Conservation (phyloP, 805 yeast genomes). For the Nakazawaea holstii region DNA sequence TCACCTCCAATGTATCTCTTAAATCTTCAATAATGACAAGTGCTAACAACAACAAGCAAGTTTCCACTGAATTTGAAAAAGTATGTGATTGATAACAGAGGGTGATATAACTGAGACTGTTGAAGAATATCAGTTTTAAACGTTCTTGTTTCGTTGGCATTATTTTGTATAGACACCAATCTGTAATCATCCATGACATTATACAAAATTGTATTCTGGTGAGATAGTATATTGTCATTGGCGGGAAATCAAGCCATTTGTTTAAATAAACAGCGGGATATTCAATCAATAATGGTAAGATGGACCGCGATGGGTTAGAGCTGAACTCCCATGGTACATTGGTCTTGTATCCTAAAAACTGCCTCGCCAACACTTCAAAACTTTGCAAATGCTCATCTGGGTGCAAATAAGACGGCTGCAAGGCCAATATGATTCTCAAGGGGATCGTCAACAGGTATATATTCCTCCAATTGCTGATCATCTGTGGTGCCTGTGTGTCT, state of each 20-base stretch:
- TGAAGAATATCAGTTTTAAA: conserved; percentile 38
- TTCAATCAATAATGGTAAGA: conserved; percentile 56
- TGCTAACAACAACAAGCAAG: conserved; percentile 43
- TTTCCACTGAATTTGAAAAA: conserved; percentile 85
- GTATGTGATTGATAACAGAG: conserved; percentile 80
- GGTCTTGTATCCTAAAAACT: conserved; percentile 32
- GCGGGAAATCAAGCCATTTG: conserved; percentile 29
- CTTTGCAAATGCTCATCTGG: conserved; percentile 97
- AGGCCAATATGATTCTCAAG: conserved; percentile 48
- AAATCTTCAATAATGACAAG: conserved; percentile 41
- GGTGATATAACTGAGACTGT: conserved; percentile 62
- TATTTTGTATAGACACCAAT: conserved; percentile 23
- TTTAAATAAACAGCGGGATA: conserved; percentile 57
- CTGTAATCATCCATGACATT: conserved; percentile 26
- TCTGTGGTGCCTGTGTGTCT: background rate
- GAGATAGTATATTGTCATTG: conserved; percentile 47
- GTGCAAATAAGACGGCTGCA: conserved; percentile 81
- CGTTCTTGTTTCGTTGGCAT: conserved; percentile 29
- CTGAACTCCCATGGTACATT: conserved; percentile 83
- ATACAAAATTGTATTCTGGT: conserved; percentile 41
- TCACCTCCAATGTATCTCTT: conserved; percentile 16
- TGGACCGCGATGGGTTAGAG: conserved; percentile 60
- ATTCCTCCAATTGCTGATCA: conserved; percentile 37
- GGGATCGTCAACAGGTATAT: conserved; percentile 39
- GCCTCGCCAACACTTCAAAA: conserved; percentile 62